Conservation (phyloP, 352 stramenopile species). For the Pythium dissotocum region DNA sequence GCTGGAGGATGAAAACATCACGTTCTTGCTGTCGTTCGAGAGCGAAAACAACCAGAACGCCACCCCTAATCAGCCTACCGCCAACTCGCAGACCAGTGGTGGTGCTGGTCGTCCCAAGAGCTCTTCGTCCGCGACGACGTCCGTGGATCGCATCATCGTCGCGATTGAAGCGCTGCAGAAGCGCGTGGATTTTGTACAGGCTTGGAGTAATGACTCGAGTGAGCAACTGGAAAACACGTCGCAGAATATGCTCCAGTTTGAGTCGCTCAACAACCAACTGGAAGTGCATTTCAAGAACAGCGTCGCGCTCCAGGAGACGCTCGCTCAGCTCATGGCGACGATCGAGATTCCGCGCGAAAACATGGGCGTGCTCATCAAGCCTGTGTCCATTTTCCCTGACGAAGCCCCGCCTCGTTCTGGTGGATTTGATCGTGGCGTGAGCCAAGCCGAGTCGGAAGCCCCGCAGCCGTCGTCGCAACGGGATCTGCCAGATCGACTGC, state of each 20-base stretch:
- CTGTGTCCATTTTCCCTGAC: slow-evolving; percentile 47
- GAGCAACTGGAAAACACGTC: slow-evolving; percentile 62
- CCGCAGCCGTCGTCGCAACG: slow-evolving; percentile 2
- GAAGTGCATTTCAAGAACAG: slow-evolving; percentile 84
- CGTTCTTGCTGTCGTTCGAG: slow-evolving; percentile 71
- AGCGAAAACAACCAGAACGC: slow-evolving; percentile 26
- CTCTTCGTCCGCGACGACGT: slow-evolving; percentile 23
- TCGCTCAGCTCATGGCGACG: slow-evolving; percentile 47
- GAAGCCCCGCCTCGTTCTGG: slow-evolving; percentile 18
- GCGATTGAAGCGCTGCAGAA: slow-evolving; percentile 54
- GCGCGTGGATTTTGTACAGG: slow-evolving; percentile 42
- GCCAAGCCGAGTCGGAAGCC: slow-evolving; percentile 21
- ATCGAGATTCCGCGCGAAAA: slow-evolving; percentile 59
- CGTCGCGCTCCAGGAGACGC: slow-evolving; percentile 55
- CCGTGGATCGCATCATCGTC: slow-evolving; percentile 61
- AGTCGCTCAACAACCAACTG: slow-evolving; percentile 77
- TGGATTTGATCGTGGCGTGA: slow-evolving; percentile 11
- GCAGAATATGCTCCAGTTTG: slow-evolving; percentile 74
- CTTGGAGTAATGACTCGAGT: slow-evolving; percentile 65
- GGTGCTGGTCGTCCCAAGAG: background rate
- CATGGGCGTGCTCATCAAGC: slow-evolving; percentile 55
- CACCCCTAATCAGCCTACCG: background rate
- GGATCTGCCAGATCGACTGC: slow-evolving; percentile 36
- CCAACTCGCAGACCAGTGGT: background rate
- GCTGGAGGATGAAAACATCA: slow-evolving; percentile 77